These are phyloP conservation scores for Venturia oleaginea DNA, from an alignment of 2,329 filamentous ascomycete species.

Conservation along the genomic window DNA sequence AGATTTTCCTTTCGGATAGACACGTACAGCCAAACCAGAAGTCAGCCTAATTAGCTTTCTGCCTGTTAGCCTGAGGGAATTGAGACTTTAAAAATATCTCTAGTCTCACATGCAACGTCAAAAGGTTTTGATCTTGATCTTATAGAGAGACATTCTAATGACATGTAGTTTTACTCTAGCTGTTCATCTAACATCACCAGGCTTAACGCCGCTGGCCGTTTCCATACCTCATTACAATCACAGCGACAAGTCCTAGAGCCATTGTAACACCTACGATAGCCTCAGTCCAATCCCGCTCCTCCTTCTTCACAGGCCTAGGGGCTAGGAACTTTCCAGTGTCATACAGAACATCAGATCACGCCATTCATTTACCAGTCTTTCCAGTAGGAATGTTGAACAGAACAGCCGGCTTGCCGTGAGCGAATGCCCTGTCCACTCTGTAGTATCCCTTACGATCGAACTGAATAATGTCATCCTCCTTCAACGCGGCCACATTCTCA, in stretches of 20 bases:
- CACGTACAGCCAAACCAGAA: no score
- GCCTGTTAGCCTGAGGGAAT: background rate
- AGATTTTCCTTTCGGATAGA: no score
- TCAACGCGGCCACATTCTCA: conserved; percentile 66
- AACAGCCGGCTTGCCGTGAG: conserved; percentile 50
- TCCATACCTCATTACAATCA: background rate
- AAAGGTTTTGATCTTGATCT: background rate
- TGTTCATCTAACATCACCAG: background rate
- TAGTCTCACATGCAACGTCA: background rate
- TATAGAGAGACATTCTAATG: background rate
- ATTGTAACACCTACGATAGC: background rate
- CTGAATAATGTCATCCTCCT: conserved; percentile 87
- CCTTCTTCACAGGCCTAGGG: background rate
- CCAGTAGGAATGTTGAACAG: conserved; percentile 65
- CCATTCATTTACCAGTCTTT: conserved; percentile 29
- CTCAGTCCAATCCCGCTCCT: background rate
- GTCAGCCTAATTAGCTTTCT: no score
- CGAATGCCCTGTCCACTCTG: conserved; percentile 61
- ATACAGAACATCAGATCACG: background rate
- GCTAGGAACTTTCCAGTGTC: background rate
- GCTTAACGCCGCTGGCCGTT: background rate
- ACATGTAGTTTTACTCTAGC: background rate
- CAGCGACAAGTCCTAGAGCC: background rate
- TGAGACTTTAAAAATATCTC: background rate
- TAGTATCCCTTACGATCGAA: conserved; percentile 91